Conservation (phyloP, 129 eudicot species). For the Saposhnikovia divaricata region DNA sequence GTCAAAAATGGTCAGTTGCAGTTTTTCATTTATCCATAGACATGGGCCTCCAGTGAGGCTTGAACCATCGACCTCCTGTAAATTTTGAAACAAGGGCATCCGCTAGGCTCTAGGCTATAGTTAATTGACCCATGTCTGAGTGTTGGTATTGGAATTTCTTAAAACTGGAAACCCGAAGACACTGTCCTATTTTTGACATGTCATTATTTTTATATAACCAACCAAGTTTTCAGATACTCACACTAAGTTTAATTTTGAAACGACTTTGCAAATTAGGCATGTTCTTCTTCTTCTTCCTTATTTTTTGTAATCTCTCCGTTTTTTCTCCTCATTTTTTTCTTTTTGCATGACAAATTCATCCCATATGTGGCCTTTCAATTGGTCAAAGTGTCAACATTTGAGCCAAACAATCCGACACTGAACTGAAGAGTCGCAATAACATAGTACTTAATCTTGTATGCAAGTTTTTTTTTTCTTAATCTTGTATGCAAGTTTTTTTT, state of each 20-base stretch:
- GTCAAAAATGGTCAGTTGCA: neutral
- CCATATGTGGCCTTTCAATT: too few species aligned
- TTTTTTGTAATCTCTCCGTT: neutral
- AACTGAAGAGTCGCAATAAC: neutral
- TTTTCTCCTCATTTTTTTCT: neutral
- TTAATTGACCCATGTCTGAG: neutral
- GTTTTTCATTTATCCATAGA: neutral
- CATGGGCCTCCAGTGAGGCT: neutral
- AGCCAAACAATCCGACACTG: neutral
- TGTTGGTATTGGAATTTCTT: neutral
- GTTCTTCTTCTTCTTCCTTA: too few species aligned
- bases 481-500: neutral
- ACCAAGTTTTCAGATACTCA: neutral
- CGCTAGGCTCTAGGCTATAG: neutral
- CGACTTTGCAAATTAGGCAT: neutral
- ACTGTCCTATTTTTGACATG: neutral
- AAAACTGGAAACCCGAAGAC: neutral
- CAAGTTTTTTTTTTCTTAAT: neutral
- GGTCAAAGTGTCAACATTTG: neutral
- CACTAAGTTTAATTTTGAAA: too few species aligned
- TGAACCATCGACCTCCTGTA: neutral
- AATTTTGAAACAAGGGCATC: neutral
- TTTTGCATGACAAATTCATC: neutral
- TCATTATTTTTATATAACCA: too few species aligned
- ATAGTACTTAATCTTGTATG: neutral